These are phyloP conservation scores for Annulohypoxylon nitens DNA, from an alignment of 495 filamentous ascomycete species.

Conservation along the genomic window DNA sequence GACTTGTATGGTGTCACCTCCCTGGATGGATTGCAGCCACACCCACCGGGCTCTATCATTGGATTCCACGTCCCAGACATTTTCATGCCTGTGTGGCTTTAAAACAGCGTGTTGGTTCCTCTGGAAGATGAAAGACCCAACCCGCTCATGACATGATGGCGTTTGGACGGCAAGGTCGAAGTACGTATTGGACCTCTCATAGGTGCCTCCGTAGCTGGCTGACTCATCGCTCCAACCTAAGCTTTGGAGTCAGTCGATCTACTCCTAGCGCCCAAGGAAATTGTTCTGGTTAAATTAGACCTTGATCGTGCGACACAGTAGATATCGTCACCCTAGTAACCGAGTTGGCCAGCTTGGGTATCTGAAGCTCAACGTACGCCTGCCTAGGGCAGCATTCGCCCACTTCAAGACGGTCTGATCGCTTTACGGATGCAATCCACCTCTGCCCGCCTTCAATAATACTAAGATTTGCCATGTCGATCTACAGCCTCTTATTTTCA, in stretches of 20 bases:
- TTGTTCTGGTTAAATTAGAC: conserved; percentile 1
- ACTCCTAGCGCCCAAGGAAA: background rate
- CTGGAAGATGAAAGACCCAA: conserved; percentile 1
- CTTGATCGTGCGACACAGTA: conserved; percentile 8
- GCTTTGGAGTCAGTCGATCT: background rate
- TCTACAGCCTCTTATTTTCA: background rate
- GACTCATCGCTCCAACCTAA: conserved; percentile 7
- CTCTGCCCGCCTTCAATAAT: background rate
- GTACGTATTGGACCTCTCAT: conserved; percentile 3
- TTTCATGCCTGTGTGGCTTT: background rate
- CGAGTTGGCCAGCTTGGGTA: background rate
- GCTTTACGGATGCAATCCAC: conserved; percentile 3
- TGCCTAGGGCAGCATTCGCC: background rate
- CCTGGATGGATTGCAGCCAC: conserved; percentile 1
- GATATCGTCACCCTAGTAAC: background rate
- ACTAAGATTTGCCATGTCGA: conserved; percentile 7
- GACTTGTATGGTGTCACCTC: conserved; percentile 3
- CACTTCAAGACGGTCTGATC: conserved; percentile 2
- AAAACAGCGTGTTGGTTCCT: background rate
- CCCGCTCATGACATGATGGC: background rate
- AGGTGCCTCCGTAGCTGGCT: conserved; percentile 1
- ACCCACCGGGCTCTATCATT: background rate
- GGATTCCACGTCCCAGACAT: background rate
- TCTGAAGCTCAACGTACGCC: conserved; percentile 5
- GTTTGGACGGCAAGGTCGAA: conserved; percentile 1